These are phyloP conservation scores for Cladophialophora exuberans DNA, from an alignment of 2,329 filamentous ascomycete species.

Conservation along the genomic window DNA sequence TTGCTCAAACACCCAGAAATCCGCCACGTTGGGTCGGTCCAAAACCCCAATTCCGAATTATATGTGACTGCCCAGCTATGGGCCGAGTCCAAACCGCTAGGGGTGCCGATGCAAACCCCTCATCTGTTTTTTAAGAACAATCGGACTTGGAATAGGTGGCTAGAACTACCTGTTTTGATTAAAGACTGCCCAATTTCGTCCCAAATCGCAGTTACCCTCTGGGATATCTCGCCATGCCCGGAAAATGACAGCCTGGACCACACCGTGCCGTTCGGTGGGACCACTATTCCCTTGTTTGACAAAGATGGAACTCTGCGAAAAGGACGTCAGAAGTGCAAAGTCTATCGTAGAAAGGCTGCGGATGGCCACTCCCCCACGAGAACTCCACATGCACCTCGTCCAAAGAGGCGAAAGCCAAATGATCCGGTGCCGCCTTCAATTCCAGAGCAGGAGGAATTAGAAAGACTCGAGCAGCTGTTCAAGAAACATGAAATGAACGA, in stretches of 20 bases:
- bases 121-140: conserved; percentile 85
- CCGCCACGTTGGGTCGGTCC: conserved; percentile 84
- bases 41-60: conserved; percentile 78
- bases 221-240: conserved; percentile 86
- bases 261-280: conserved; percentile 89
- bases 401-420: conserved; percentile 56
- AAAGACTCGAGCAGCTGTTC: conserved; percentile 83
- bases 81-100: conserved; percentile 93
- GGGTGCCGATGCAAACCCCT: conserved; percentile 86
- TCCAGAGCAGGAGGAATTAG: conserved; percentile 82
- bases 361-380: conserved; percentile 81
- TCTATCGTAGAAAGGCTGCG: conserved; percentile 80
- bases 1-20: conserved; percentile 78
- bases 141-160: conserved; percentile 90
- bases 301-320: conserved; percentile 88
- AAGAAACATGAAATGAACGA: conserved; percentile 99
- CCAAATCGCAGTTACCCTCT: conserved; percentile 87
- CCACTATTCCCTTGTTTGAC: conserved; percentile 90
- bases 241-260: conserved; percentile 71
- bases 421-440: conserved; percentile 52
- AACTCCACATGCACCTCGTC: conserved; percentile 71
- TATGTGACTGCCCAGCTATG: conserved; percentile 93
- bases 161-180: conserved; percentile 83
- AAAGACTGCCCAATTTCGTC: conserved; percentile 79
- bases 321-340: conserved; percentile 85